Evolutionary conservation across 2,329 filamentous ascomycete species (phyloP), one percentile per base, ranked within the genome.

Genomic region (Endothia cerciana): DNA sequence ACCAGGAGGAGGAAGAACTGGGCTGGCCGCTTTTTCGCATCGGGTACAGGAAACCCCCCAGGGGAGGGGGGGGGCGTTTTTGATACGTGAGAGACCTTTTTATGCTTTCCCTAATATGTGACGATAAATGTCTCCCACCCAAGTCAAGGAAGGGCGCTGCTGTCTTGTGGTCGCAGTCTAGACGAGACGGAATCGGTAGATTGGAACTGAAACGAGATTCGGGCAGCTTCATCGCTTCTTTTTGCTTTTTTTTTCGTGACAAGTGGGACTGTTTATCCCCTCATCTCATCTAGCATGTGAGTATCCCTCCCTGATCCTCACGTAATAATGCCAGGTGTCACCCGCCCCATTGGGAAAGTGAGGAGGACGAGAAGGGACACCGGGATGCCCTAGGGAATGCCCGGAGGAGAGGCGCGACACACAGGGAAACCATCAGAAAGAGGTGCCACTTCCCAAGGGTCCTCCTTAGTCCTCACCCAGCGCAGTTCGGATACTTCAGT

Each of bases 31-130:
- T 41, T 33, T 5, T 59, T n/a, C n/a, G 58, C 58, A 60, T 55
- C 43, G 33, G 53, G 33, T 65, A 53, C 36, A 53, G 36, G 63
- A 62, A 41, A n/a, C 25, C 15, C 33, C 22, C n/a, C n/a, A n/a
- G n/a, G n/a, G n/a, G n/a, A n/a, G n/a, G n/a, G n/a, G n/a, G 36
- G 41, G 40, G 60, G 60, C 15, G 41, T 47, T 45, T 59, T 45
- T 10, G 40, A 45, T 30, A 28, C 47, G 25, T 51, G 10, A 10
- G 28, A 55, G 28, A 53, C 13, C 6, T 13, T 55, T 3, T 6
- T 19, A 6, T 36, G 10, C 3, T 19, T 36, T 4, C 5, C 30
- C 17, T 58, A 58, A 58, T 58, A 58, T 19, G 41, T 15, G n/a
- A 41, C 55, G 55, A 17, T 41, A n/a, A 15, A 25, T 40, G n/a